Conservation (phyloP, 2,329 filamentous ascomycete genomes). For the Calonectria fujianensis region DNA sequence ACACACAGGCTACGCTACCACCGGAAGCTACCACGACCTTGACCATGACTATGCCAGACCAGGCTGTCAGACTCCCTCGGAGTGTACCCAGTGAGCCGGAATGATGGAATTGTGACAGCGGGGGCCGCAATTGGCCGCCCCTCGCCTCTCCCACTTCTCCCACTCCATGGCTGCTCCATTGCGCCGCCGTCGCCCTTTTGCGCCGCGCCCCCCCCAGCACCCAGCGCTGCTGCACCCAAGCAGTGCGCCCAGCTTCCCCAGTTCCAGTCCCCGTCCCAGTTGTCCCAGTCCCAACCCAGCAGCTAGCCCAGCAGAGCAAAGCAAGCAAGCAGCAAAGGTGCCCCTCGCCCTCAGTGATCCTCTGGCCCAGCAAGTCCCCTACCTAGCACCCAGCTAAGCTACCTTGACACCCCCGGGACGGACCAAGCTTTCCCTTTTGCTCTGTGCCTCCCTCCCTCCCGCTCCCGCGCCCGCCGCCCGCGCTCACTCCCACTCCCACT, state of each 20-base stretch:
- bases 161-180: constrained; percentile 30
- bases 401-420: constrained; percentile 24
- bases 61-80: constrained; percentile 32
- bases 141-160: constrained; percentile 9
- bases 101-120: constrained; percentile 39
- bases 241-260: constrained; percentile 14
- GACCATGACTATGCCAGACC: constrained; percentile 12
- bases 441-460: constrained; percentile 20
- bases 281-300: neutral
- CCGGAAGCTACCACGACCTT: constrained; percentile 18
- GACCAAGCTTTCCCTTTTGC: constrained; percentile 24
- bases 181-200: constrained; percentile 27
- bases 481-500: constrained; percentile 25
- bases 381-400: constrained; percentile 16
- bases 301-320: constrained; percentile 1
- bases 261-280: constrained; percentile 16
- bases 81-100: constrained; percentile 39
- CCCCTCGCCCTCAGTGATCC: neutral
- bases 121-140: constrained; percentile 33
- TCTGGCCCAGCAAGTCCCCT: constrained; percentile 21
- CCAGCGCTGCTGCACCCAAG: constrained; percentile 2
- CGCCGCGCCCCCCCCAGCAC: constrained; percentile 19
- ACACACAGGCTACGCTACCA: constrained; percentile 22
- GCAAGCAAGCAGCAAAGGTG: neutral
- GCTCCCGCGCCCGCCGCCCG: constrained; percentile 29